These are phyloP conservation scores for Odontarrhena argentea DNA, from an alignment of 345 rosid genomes.

Conservation along the genomic window DNA sequence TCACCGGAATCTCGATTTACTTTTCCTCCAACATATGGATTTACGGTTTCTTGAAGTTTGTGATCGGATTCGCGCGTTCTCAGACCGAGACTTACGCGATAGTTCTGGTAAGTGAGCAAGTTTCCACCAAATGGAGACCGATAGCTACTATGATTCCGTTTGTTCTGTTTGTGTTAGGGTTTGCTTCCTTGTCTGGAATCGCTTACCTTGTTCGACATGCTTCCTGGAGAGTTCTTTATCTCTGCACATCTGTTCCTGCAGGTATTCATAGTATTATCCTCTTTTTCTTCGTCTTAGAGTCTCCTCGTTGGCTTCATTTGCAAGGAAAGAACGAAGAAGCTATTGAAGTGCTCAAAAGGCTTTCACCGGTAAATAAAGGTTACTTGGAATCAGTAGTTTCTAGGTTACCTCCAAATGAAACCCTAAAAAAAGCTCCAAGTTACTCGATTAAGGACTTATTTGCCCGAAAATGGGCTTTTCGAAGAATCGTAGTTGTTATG, in stretches of 20 bases:
- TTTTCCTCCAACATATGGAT: slow-evolving; percentile 47
- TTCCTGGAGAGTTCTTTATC: slow-evolving; percentile 53
- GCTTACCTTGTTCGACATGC: slow-evolving; percentile 47
- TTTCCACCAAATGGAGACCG: slow-evolving; percentile 51
- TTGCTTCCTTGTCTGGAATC: slow-evolving; percentile 51
- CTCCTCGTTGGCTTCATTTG: slow-evolving; percentile 58
- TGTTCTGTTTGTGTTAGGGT: slow-evolving; percentile 51
- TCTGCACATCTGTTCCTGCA: slow-evolving; percentile 52
- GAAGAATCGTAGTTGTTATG: slow-evolving; percentile 15
- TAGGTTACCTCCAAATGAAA: slow-evolving; percentile 21
- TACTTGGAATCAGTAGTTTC: slow-evolving; percentile 28
- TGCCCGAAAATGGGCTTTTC: slow-evolving; percentile 15
- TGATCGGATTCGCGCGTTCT: slow-evolving; percentile 44
- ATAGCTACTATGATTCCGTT: slow-evolving; percentile 49
- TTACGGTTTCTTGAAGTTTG: slow-evolving; percentile 39
- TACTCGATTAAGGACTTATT: slow-evolving; percentile 24
- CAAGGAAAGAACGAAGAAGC: slow-evolving; percentile 57
- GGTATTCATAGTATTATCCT: slow-evolving; percentile 33
- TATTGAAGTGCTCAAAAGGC: slow-evolving; percentile 44
- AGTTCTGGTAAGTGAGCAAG: slow-evolving; percentile 46
- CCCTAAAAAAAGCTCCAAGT: background rate
- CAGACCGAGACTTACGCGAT: slow-evolving; percentile 47
- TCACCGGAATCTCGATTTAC: slow-evolving; percentile 38
- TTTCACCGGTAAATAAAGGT: slow-evolving; percentile 27
- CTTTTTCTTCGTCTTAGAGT: slow-evolving; percentile 47